Evolutionary conservation across 164 flowering plant species (phyloP).

Genomic region (Malania oleifera): DNA sequence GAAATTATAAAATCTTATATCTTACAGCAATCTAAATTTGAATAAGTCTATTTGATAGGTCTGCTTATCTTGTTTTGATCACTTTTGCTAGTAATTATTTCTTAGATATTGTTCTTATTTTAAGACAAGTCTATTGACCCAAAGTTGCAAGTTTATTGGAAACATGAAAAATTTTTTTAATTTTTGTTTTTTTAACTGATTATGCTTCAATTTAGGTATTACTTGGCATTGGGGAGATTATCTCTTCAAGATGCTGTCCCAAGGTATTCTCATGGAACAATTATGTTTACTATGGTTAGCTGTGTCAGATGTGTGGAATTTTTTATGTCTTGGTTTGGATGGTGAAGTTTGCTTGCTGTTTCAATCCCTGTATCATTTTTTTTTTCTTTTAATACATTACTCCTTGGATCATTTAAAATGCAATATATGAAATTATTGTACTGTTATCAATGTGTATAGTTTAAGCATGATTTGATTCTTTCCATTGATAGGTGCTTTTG

Average conservation of each 20-base stretch:
- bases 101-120: too few relatives aligned
- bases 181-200: slow-evolving; percentile 9
- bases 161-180: not conserved
- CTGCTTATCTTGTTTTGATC: too few relatives aligned
- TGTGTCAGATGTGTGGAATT: not conserved
- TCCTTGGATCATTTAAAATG: not conserved
- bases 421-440: not conserved
- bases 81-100: too few relatives aligned
- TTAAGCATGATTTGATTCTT: not conserved
- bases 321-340: not conserved
- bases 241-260: slow-evolving; percentile 74
- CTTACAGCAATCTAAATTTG: too few relatives aligned
- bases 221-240: slow-evolving; percentile 80
- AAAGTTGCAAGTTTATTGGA: not conserved
- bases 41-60: not conserved
- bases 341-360: not conserved
- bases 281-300: not conserved
- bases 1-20: not conserved
- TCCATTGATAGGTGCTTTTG: slow-evolving; percentile 60
- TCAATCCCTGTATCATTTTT: not conserved
- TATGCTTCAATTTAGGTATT: slow-evolving; percentile 48
- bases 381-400: too few relatives aligned
- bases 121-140: too few relatives aligned
- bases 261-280: slow-evolving; percentile 46
- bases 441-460: not conserved